Evolutionary conservation across 257 asterid genomes (phyloP), one percentile per base, ranked within the genome.

Genomic region (Echium plantagineum): DNA sequence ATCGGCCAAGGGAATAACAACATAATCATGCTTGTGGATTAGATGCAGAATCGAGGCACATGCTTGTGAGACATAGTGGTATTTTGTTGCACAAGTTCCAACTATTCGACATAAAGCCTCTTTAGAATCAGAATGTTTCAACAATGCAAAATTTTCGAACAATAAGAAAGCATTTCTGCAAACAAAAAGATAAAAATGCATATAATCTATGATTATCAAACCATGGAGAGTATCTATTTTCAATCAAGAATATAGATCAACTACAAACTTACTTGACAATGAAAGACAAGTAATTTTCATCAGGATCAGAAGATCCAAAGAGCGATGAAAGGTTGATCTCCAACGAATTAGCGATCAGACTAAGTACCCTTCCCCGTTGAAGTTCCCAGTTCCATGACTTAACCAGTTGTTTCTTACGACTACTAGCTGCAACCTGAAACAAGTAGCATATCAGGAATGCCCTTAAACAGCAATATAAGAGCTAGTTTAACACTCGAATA

Each of bases 31-130:
- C 66, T 91, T 91, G 82, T 91, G 94, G 63, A 91, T 76, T 63
- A 88, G 66, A 77, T 91, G 97, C 77, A 88, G 55, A 62, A 86
- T 88, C 66, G 98, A 91, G 56, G 95, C 98, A 80, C 94, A 82
- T 56, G 98, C 80, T 69, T 81, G 97, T 21, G 84, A 78, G 56
- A 71, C 64, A 62, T 88, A 88, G 70, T 84, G 97, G 72, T 84
- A 89, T 76, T 82, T 85, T 24, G 97, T 88, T 54, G 98, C 84
- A 64, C 97, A 91, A 24, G 94, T 78, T 67, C 97, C 98, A 63
- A 91, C 72, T 68, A 91, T 83, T 55, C 98, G 95, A 66, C 85
- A 84, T 64, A 88, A 64, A 55, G 97, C 94, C 60, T 84, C 90
- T 75, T 78, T 88, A 21, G 90, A 67, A 64, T 83, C 94, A 18